Evolutionary conservation across 2,329 filamentous ascomycete species (phyloP).

Genomic region (Penicillium decumbens): DNA sequence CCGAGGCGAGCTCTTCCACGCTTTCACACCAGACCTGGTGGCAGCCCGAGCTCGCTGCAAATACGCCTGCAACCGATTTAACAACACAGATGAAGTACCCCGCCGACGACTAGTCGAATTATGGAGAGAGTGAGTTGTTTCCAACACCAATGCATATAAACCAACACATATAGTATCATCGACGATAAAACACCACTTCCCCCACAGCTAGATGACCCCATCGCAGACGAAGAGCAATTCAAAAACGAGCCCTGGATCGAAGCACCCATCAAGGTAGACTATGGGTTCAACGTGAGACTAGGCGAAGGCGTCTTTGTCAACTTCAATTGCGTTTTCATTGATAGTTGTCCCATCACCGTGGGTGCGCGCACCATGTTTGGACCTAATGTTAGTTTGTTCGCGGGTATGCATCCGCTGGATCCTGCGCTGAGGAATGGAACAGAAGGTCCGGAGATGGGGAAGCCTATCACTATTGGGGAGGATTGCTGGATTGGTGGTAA

Average conservation of each 20-base stretch:
- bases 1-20: conserved; percentile 66
- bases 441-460: conserved; percentile 68
- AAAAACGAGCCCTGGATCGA: conserved; percentile 65
- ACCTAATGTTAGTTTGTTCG: conserved; percentile 71
- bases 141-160: neutral
- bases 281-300: conserved; percentile 69
- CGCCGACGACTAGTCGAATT: conserved; percentile 62
- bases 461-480: conserved; percentile 68
- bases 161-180: conserved; percentile 50
- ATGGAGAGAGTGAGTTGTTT: conserved; percentile 62
- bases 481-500: conserved; percentile 78
- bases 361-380: conserved; percentile 74
- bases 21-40: conserved; percentile 65
- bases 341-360: conserved; percentile 69
- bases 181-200: conserved; percentile 62
- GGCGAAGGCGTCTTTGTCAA: conserved; percentile 72
- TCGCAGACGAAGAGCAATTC: conserved; percentile 63
- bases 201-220: conserved; percentile 51
- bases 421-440: conserved; percentile 68
- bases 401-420: conserved; percentile 72
- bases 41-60: conserved; percentile 61
- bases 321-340: conserved; percentile 68
- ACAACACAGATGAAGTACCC: conserved; percentile 56
- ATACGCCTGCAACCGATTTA: conserved; percentile 59
- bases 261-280: conserved; percentile 66